These are phyloP conservation scores for Aphanoascus verrucosus DNA, from an alignment of 2,329 filamentous ascomycete genomes.

Conservation along the genomic window DNA sequence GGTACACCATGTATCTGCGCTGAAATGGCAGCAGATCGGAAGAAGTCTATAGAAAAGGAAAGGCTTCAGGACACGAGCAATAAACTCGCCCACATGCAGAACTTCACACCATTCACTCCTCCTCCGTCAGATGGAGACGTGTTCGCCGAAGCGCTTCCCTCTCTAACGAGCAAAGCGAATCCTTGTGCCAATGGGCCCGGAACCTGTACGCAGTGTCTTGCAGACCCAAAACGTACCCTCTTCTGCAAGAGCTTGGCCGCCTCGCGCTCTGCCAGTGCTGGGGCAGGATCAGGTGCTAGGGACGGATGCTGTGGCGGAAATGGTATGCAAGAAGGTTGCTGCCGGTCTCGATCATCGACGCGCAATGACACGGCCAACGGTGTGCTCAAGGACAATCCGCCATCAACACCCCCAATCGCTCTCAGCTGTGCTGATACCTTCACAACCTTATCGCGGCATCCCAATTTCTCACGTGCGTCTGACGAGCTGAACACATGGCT, in stretches of 20 bases:
- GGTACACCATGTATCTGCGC: constrained; percentile 75
- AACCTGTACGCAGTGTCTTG: constrained; percentile 65
- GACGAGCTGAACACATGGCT: constrained; percentile 68
- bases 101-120: constrained; percentile 41
- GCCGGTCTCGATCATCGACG: constrained; percentile 34
- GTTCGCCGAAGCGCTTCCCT: constrained; percentile 38
- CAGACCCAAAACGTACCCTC: constrained; percentile 66
- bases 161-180: constrained; percentile 28
- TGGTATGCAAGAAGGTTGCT: constrained; percentile 52
- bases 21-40: constrained; percentile 44
- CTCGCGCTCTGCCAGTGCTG: constrained; percentile 33
- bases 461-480: constrained; percentile 61
- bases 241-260: constrained; percentile 75
- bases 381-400: constrained; percentile 16
- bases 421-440: constrained; percentile 68
- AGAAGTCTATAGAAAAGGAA: constrained; percentile 30
- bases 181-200: constrained; percentile 59
- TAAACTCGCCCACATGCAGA: constrained; percentile 38
- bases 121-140: constrained; percentile 49
- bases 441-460: constrained; percentile 65
- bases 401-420: constrained; percentile 41
- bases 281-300: constrained; percentile 15
- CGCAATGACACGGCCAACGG: constrained; percentile 19
- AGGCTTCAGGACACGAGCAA: constrained; percentile 33
- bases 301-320: constrained; percentile 47